Evolutionary conservation across 768 basidiomycete genomes (phyloP).

Genomic region (Lentinula aciculospora): DNA sequence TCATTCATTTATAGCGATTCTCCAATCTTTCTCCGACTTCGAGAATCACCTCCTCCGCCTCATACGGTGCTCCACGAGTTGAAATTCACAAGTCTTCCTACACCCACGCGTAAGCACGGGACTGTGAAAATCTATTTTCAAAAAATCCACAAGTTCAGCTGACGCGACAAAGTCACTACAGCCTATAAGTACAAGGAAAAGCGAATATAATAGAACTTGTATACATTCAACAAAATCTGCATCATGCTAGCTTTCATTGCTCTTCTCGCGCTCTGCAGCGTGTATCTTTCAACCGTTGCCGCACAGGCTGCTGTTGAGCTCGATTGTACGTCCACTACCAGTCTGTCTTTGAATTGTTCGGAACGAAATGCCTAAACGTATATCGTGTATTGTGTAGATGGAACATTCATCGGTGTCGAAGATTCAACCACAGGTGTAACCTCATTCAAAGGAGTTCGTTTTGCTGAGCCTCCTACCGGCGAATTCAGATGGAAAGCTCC

Average conservation of each 20-base stretch:
- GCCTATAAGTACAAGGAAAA: not conserved
- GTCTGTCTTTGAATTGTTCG: not conserved
- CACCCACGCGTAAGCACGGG: not conserved
- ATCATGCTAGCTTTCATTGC: not conserved
- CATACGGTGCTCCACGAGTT: not conserved
- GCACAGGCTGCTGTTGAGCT: not conserved
- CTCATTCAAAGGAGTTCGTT: conserved; percentile 35
- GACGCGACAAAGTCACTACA: not conserved
- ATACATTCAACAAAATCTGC: not conserved
- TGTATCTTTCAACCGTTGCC: not conserved
- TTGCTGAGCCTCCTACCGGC: conserved; percentile 37
- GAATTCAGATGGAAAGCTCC: conserved; percentile 35
- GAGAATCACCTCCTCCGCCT: not conserved
- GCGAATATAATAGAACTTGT: not conserved
- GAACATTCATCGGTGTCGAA: conserved; percentile 27
- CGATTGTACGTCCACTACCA: not conserved
- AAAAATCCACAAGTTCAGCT: not conserved
- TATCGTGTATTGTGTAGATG: conserved; percentile 19
- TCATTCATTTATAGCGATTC: not conserved
- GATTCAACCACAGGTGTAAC: conserved; percentile 25
- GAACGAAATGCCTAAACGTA: not conserved
- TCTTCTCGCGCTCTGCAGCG: not conserved
- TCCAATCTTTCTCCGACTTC: not conserved
- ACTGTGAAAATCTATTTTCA: not conserved
- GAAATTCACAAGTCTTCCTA: not conserved